A percentile compares a stretch with the other conserved stretches of the same genome.
Evolutionary conservation across 2,329 filamentous ascomycete genomes (phyloP).

Genomic region (Xylariomycetidae sp.): DNA sequence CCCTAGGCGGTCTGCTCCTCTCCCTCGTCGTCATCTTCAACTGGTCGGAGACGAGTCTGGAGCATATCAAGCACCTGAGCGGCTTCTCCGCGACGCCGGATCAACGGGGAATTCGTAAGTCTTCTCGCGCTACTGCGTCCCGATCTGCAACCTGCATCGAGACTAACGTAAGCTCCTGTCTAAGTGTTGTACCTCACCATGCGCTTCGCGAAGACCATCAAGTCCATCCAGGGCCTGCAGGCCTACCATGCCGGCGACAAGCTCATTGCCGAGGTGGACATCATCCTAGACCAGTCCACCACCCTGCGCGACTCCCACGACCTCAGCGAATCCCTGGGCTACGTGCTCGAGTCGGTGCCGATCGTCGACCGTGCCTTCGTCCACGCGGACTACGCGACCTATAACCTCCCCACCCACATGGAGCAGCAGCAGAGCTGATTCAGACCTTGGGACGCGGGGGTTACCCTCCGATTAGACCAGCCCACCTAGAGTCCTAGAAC

Average conservation of each 20-base stretch:
- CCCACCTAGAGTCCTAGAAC: too few species aligned
- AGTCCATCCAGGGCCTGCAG: conserved; percentile 76
- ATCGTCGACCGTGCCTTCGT: conserved; percentile 70
- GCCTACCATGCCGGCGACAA: conserved; percentile 84
- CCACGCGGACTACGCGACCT: conserved; percentile 58
- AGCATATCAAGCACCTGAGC: conserved; percentile 75
- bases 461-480: too few species aligned
- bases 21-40: conserved; percentile 73
- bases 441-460: too few species aligned
- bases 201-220: conserved; percentile 85
- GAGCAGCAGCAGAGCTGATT: conserved; percentile 30
- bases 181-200: conserved; percentile 90
- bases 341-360: conserved; percentile 78
- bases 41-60: conserved; percentile 66
- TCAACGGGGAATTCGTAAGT: too few species aligned
- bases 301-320: conserved; percentile 76
- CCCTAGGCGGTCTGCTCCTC: conserved; percentile 71
- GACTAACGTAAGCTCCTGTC: too few species aligned
- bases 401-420: conserved; percentile 57
- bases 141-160: too few species aligned
- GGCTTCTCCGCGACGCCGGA: conserved; percentile 74
- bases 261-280: conserved; percentile 76
- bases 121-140: too few species aligned
- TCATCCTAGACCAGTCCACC: conserved; percentile 72
- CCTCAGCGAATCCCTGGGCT: conserved; percentile 60